A percentile compares a stretch with the other conserved stretches of the same genome.
Conservation (phyloP, 176 grass and related monocot genomes). For the Ananas comosus region DNA sequence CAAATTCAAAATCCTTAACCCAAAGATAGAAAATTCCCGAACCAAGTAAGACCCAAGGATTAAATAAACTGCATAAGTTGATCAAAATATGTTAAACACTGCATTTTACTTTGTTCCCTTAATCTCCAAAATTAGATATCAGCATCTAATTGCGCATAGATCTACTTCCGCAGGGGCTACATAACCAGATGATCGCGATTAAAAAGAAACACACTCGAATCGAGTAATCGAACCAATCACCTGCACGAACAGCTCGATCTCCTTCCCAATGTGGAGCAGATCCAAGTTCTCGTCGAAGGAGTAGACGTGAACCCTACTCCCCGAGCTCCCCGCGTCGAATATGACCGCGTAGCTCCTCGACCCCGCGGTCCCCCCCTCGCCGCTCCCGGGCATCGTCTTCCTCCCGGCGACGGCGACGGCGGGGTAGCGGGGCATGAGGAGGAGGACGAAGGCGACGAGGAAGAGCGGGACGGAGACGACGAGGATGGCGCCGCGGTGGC, state of each 20-base stretch:
- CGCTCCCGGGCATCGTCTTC: slow-evolving; percentile 41
- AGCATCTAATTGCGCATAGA: too few species aligned
- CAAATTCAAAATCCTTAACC: too few species aligned
- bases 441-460: slow-evolving; percentile 60
- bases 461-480: slow-evolving; percentile 57
- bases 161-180: too few species aligned
- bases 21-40: too few species aligned
- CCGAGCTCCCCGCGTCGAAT: slow-evolving; percentile 92
- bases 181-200: too few species aligned
- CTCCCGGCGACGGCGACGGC: slow-evolving; percentile 17
- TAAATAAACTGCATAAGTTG: too few species aligned
- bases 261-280: slow-evolving; percentile 67
- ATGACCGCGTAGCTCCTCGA: slow-evolving; percentile 71
- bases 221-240: slow-evolving; percentile 23
- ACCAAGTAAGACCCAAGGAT: too few species aligned
- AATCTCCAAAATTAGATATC: too few species aligned
- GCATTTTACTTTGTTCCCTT: too few species aligned
- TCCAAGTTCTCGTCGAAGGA: slow-evolving; percentile 77
- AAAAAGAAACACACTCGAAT: too few species aligned
- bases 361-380: slow-evolving; percentile 9
- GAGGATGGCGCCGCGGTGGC: slow-evolving; percentile 59
- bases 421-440: slow-evolving; percentile 53
- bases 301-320: slow-evolving; percentile 91
- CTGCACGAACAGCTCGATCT: slow-evolving; percentile 92
- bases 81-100: too few species aligned